Evolutionary conservation across 345 rosid genomes (phyloP).

Genomic region (Gossypium thurberi): DNA sequence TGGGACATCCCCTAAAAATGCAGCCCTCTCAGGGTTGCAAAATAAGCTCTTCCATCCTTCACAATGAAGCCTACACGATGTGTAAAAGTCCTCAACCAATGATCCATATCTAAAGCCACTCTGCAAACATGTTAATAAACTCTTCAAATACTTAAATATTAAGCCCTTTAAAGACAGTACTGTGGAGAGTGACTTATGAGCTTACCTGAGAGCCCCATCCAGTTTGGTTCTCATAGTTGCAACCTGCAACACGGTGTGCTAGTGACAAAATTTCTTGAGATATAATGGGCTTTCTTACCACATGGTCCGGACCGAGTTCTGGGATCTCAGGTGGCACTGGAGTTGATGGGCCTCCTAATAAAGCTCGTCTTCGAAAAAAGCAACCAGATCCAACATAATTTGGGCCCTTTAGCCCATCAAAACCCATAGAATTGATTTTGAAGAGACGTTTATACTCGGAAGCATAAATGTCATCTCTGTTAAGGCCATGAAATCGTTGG

Average conservation of each 20-base stretch:
- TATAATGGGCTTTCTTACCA: constrained; percentile 24
- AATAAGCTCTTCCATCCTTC: constrained; percentile 64
- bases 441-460: constrained; percentile 34
- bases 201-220: constrained; percentile 63
- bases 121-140: constrained; percentile 23
- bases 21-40: constrained; percentile 50
- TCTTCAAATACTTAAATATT: neutral
- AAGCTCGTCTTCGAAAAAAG: constrained; percentile 48
- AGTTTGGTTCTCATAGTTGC: constrained; percentile 45
- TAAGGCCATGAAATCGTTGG: constrained; percentile 47
- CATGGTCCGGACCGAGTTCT: constrained; percentile 27
- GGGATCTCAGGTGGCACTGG: constrained; percentile 25
- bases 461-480: constrained; percentile 49
- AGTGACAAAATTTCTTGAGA: constrained; percentile 20
- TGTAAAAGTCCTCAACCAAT: constrained; percentile 60
- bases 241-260: constrained; percentile 51
- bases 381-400: constrained; percentile 51
- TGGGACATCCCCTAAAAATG: constrained; percentile 60
- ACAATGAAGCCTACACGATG: constrained; percentile 49
- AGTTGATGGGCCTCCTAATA: constrained; percentile 43
- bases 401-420: constrained; percentile 46
- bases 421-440: constrained; percentile 36
- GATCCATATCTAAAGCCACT: constrained; percentile 67
- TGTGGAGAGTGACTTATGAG: neutral
- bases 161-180: neutral